Evolutionary conservation across 2,329 filamentous ascomycete species (phyloP), one percentile per base, ranked within the genome.

Genomic region (Colletotrichum melonis): DNA sequence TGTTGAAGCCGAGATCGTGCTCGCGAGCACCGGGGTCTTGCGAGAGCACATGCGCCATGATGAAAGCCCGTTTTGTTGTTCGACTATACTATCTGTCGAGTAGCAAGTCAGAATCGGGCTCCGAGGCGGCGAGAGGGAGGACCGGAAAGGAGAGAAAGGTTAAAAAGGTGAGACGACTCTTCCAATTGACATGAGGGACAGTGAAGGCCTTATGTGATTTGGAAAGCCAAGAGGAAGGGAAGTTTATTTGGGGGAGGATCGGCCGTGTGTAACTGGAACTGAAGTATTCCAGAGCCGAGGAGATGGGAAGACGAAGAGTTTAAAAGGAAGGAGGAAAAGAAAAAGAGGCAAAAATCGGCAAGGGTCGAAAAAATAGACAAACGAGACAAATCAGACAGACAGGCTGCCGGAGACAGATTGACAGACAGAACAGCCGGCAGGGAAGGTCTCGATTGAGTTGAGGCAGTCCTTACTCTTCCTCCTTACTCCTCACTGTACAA

Each of bases 21-120:
- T 74, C 72, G 52, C 68, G 69, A 22, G 74, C 72, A 59, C 74
- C 74, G 22, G 74, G 74, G 55, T 75, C 74, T 38, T 75, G 73
- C 3, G 74, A 75, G 16, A 75, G n/a, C 30, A 75, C 70, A 24
- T 75, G 69, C 35, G 63, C 52, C 72, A 74, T 74, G 52, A 38
- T 74, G 62, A 56, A 24, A 14, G 35, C 64, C 57, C 12, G 9
- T 16, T 28, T 11, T 56, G 52, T 66, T 55, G 64, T 56, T 57
- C 42, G 63, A 46, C 63, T 46, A 14, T 22, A 49, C 24, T 55
- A 26, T 14, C 46, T 67, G 26, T 68, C 71, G 24, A 66, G 24
- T 42, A 19, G 30, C 38, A 26, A 67, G 32, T 8, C 32, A 19
- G 35, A 35, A 71, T 12, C 6, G 38, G 49, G 32, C 63, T 30